Base-by-base conservation (phyloP, 2,329 filamentous ascomycete genomes). In the Arthrinium puccinioides region DNA sequence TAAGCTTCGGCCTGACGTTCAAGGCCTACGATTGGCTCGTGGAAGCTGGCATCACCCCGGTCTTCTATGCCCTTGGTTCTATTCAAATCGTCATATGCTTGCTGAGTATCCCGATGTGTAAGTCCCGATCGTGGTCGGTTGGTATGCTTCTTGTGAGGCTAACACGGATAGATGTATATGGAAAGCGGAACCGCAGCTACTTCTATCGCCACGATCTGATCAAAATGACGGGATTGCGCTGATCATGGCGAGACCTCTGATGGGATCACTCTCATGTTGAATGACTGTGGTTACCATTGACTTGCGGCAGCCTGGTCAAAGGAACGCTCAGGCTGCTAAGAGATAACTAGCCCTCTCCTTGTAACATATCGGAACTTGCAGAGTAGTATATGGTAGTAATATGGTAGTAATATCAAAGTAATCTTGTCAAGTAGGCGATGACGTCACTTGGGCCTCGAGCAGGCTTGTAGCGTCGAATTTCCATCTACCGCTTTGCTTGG, bases 21-120 rank as follows among this genome's bases (percentile, higher is more conserved):
- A 83, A 77, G 48, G 87, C 87, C 1, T 94, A 87, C 51, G 70
- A 88, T 40, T 96, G 90, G 89, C 70, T 95, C 19, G 70, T 83
- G 9, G 47, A 63, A 1, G 77, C 77, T 2, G 76, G 81, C n/a
- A 74, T 78, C 42, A 69, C 72, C 32, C 57, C 60, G 5, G 67
- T 64, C 1, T 90, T 96, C 61, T 71, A 84, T 37, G 72, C 76
- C 15, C 73, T 95, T 32, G 81, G 77, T 2, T 83, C 78, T 24
- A 78, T 94, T 14, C 87, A 96, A 62, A 70, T 94, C 1, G 79
- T 69, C 2, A 68, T 94, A 33, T 95, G 87, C 57, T 56, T 82
- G 34, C 56, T 84, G 45, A 87, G 79, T 37, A 70, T 95, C 40
- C 84, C 86, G 2, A 75, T 82, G 69, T 82, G 87, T 94, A 78